These are phyloP conservation scores for Letharia columbiana DNA, from an alignment of 495 filamentous ascomycete species.

Conservation along the genomic window DNA sequence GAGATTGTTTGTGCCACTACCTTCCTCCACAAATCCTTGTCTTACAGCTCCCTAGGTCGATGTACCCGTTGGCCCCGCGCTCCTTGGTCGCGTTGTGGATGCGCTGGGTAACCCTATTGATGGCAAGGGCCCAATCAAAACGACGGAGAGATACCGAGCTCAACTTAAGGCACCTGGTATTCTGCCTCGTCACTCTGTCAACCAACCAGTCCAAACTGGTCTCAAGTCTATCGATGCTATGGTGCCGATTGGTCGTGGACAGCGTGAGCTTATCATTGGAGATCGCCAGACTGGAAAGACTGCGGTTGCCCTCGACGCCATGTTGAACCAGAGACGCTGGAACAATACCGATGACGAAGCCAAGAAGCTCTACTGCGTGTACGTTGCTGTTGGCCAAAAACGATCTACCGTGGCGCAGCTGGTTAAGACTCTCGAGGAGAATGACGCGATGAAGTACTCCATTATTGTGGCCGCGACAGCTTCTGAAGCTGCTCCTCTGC, in stretches of 20 bases:
- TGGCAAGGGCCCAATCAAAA: conserved; percentile 93
- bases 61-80: conserved; percentile 84
- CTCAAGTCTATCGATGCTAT: conserved; percentile 99
- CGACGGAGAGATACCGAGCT: conserved; percentile 86
- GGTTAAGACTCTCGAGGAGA: conserved; percentile 99
- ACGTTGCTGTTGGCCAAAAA: conserved; percentile 99
- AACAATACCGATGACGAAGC: conserved; percentile 79
- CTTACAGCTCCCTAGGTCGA: conserved; percentile 60
- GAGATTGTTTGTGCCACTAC: conserved; percentile 70
- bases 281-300: conserved; percentile 99
- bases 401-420: conserved; percentile 98
- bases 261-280: conserved; percentile 99
- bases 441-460: conserved; percentile 98
- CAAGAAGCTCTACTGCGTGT: conserved; percentile 99
- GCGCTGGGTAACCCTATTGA: conserved; percentile 98
- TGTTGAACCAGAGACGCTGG: conserved; percentile 99
- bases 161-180: conserved; percentile 99
- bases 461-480: conserved; percentile 93
- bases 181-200: conserved; percentile 91
- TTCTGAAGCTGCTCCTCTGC: conserved; percentile 88
- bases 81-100: conserved; percentile 97
- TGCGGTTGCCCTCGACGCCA: conserved; percentile 95
- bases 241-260: conserved; percentile 99
- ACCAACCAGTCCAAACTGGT: conserved; percentile 97
- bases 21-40: conserved; percentile 1